Evolutionary conservation across 164 flowering plant genomes (phyloP), one percentile per base, ranked within the genome.

Genomic region (Magnolia changhungtana): DNA sequence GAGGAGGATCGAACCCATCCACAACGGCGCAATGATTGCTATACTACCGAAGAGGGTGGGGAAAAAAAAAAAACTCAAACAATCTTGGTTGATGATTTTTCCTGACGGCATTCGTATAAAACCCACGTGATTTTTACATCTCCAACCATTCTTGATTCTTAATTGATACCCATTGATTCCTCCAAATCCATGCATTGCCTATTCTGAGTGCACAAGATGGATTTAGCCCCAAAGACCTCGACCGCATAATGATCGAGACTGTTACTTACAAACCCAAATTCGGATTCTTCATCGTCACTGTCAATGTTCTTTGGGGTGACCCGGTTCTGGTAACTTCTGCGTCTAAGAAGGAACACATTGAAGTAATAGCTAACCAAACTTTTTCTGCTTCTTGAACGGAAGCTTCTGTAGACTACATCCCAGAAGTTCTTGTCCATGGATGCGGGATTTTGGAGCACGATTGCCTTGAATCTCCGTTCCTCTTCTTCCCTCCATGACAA

Each of bases 201-300:
- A 78, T 87, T 89, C 61, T 84, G 86, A 45, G 86, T 74, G 76
- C 82, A 82, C 1, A 84, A 83, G 69, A 82, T 24, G 5, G 73
- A 55, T 7, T 59, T 83, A 72, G 87, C 84, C 7, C 74, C 81
- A 11, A 80, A 71, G 50, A 83, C 80, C 16, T 76, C 81, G 50
- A 79, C 69, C 27, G 72, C 76, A 69, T 82, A 80, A 71, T 74
- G 72, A 45, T 84, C 87, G 63, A 75, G 83, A 55, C 81, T 79
- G 55, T 77, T 80, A 31, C 74, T 78, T 49, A 71, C 74, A 3
- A 77, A 66, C n/a, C 82, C 90, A 78, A 73, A 74, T 74, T 86
- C 90, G 0, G 86, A 83, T 74, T 90, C 97, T 1, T 91, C 94
- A 50, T 91, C 95, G 77, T 94, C 99, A 71, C 97, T 96, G 78